Evolutionary conservation across 495 filamentous ascomycete genomes (phyloP).

Genomic region (Aspergillus panamensis): DNA sequence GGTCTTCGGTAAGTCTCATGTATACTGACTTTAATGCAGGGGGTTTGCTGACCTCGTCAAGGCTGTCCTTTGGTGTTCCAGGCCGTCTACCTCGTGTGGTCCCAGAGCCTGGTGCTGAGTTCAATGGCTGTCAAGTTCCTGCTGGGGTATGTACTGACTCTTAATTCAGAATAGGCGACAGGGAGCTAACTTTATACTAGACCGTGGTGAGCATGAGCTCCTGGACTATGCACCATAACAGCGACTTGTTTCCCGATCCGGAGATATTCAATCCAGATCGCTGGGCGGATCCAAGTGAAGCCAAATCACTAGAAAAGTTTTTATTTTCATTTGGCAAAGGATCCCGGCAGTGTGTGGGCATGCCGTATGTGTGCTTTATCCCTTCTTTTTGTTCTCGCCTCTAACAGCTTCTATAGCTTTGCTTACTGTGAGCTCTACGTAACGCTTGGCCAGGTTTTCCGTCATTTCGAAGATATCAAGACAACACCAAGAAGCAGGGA

Average conservation of each 20-base stretch:
- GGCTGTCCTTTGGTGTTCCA: conserved; percentile 29
- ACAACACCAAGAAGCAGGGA: conserved; percentile 18
- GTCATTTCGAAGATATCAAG: conserved; percentile 28
- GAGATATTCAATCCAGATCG: conserved; percentile 29
- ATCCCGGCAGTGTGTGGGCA: conserved; percentile 37
- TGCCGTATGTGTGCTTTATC: conserved; percentile 27
- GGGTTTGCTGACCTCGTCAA: conserved; percentile 8
- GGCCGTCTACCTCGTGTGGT: conserved; percentile 31
- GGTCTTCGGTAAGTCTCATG: conserved; percentile 19
- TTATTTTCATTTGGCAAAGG: conserved; percentile 39
- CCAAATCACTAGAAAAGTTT: conserved; percentile 23
- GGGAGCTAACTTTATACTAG: conserved; percentile 3
- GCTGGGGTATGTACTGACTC: conserved; percentile 20
- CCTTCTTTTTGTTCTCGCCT: not conserved
- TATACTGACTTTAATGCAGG: not conserved
- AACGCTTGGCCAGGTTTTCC: conserved; percentile 28
- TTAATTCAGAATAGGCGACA: not conserved
- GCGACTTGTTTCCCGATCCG: conserved; percentile 33
- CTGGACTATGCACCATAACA: conserved; percentile 34
- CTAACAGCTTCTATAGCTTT: conserved; percentile 17
- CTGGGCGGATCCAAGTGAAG: conserved; percentile 18
- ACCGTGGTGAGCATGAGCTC: conserved; percentile 28
- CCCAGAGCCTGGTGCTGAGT: conserved; percentile 24
- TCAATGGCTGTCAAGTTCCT: conserved; percentile 27
- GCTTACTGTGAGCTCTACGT: conserved; percentile 37